Conservation (phyloP, 176 grass and related monocot species). For the Otatea glauca region DNA sequence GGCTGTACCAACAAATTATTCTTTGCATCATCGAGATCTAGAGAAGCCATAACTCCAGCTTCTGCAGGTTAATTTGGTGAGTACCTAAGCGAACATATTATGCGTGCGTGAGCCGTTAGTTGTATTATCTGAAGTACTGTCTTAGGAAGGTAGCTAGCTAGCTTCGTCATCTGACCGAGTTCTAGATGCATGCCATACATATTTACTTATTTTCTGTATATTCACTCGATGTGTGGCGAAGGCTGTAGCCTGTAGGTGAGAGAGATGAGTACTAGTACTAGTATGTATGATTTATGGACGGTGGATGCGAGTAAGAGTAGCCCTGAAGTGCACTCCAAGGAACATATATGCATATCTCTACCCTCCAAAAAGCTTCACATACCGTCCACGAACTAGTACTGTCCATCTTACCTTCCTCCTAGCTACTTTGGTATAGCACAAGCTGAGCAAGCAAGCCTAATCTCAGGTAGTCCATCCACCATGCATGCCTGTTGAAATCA, state of each 20-base stretch:
- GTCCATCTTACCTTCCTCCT: constrained; percentile 4
- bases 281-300: constrained; percentile 29
- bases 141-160: not conserved
- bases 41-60: not conserved
- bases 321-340: constrained; percentile 97
- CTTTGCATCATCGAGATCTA: not conserved
- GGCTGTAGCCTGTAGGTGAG: constrained; percentile 32
- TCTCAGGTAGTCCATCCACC: not conserved
- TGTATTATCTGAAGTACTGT: not conserved
- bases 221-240: not conserved
- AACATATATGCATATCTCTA: constrained; percentile 49
- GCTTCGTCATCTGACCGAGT: not conserved
- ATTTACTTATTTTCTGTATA: not conserved
- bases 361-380: constrained; percentile 53
- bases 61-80: not conserved
- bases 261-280: constrained; percentile 9
- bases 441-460: not conserved
- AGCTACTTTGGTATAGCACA: constrained; percentile 41
- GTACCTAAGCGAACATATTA: not conserved
- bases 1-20: not conserved
- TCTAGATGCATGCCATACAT: not conserved
- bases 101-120: not conserved
- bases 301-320: constrained; percentile 41
- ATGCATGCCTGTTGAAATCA: not conserved
- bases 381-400: constrained; percentile 38